A percentile compares a stretch with the other conserved stretches of the same genome.
phyloP scores from a whole-genome alignment of 2,329 filamentous ascomycete genomes.

The Ophiostoma triangulosporum region DNA sequence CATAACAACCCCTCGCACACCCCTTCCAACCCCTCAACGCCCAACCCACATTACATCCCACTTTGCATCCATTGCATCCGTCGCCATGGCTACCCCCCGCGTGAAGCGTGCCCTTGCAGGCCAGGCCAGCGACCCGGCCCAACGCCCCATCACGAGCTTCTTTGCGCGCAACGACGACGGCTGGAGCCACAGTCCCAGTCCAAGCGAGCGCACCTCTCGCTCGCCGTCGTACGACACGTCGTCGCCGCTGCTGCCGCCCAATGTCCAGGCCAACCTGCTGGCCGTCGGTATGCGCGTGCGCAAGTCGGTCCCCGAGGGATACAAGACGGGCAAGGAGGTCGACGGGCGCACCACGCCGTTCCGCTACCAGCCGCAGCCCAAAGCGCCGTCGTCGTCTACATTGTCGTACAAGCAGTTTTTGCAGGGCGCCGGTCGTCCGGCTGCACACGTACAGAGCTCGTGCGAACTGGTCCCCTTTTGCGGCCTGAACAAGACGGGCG shows the following conservation, averaged over 20 bases:
- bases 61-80: too few species aligned
- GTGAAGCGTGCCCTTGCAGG: conserved; percentile 50
- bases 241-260: conserved; percentile 42
- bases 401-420: background rate
- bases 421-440: background rate
- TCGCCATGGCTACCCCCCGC: conserved; percentile 28
- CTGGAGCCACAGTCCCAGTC: too few species aligned
- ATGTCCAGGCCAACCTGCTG: conserved; percentile 69
- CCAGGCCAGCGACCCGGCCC: conserved; percentile 41
- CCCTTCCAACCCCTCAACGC: background rate
- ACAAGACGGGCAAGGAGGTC: conserved; percentile 57
- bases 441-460: background rate
- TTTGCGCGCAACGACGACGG: conserved; percentile 26
- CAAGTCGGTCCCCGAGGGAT: conserved; percentile 86
- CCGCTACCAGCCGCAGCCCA: background rate
- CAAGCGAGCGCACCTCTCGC: conserved; percentile 9
- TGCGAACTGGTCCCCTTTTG: conserved; percentile 68
- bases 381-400: background rate
- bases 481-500: conserved; percentile 63
- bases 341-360: background rate
- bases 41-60: background rate
- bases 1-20: background rate
- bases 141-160: conserved; percentile 52
- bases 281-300: conserved; percentile 89
- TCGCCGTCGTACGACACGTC: conserved; percentile 11